Base-by-base conservation (phyloP, 179 eudicot species). In the Heliamphora pulchella region DNA sequence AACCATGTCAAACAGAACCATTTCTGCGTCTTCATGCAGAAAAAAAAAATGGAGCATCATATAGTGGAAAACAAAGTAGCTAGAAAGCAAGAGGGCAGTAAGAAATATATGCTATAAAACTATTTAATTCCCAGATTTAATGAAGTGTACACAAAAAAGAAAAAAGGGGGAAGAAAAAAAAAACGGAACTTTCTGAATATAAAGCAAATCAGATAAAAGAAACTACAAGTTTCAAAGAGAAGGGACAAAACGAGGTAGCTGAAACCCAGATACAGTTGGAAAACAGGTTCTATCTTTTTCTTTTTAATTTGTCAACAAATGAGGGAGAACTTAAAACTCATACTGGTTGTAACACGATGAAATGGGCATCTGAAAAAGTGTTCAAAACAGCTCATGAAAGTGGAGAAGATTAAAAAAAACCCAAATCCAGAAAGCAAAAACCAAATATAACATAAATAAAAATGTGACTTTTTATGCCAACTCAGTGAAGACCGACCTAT, bases 401-500 rank as follows among this genome's bases (percentile, higher is more conserved):
- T 58, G 10, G n/a, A 79, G 18, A 69, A 57, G 6, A 9, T 43
- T 62, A 0, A 39, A 15, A 22, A 11, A 64, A 5, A 13, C 13
- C 17, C n/a, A 78, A 55, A 68, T 22, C 17, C 9, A 78, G 66
- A 11, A 78, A 78, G 41, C 80, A 22, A 76, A 76, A 79, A 71
- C 74, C 58, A 77, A 17, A 44, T 41, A 55, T 65, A 78, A 83
- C 47, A 80, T 70, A 7, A 14, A 54, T 43, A 65, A 79, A 73
- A 31, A 44, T 53, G 20, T 8, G 51, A 57, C 20, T 63, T 77
- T 63, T 81, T 10, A 41, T 17, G 63, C 75, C 62, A 80, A 68
- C 73, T 22, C 48, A 74, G 41, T 18, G 61, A 59, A 48, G 71
- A 48, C 83, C 47, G 15, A 85, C 83, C 83, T 75, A 41, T 81